Evolutionary conservation across 179 eudicot genomes (phyloP), one percentile per base, ranked within the genome.

Genomic region (Silene coronaria): DNA sequence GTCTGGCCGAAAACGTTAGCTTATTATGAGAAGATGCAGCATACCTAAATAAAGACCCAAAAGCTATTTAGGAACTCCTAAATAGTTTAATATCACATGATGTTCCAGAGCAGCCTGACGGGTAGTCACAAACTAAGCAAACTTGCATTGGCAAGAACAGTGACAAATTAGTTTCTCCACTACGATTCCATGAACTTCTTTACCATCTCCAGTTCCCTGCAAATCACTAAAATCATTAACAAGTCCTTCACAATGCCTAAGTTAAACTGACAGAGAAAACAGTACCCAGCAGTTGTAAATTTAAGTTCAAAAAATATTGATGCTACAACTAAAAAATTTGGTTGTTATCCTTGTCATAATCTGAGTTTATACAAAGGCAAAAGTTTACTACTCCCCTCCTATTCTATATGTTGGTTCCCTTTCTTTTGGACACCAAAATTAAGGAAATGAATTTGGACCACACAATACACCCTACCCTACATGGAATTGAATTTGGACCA

Each of bases 201-300:
- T 60, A 87, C 75, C 58, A n/a, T 74, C 81, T 85, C 81, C 71
- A 85, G 76, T 79, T 83, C 75, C 75, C 89, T 87, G 88, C 78
- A 77, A 75, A 5, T 48, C 46, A 27, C 13, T 36, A 73, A 10
- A 7, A 58, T 21, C 36, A 24, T 34, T 53, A 80, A 48, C 24
- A 14, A 71, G 3, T 42, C 30, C 45, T n/a, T 3, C 57, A 45
- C 23, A 21, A 67, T 24, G 14, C 60, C 24, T 22, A 65, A n/a
- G 23, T 58, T 48, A 67, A 59, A 10, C 19, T 24, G 72, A 57
- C 48, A 72, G 19, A 23, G 16, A 5, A 67, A 57, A 72, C 28
- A 64, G 21, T 55, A 21, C 28, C 2, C 42, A 32, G 1, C 28
- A 12, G 59, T 12, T 2, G n/a, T 8, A 17, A 24, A 45, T 4